Percentiles rank a stretch among this genome's conserved stretches.
Conservation (phyloP, 306 rosid genomes). For the Canavalia ensiformis region DNA sequence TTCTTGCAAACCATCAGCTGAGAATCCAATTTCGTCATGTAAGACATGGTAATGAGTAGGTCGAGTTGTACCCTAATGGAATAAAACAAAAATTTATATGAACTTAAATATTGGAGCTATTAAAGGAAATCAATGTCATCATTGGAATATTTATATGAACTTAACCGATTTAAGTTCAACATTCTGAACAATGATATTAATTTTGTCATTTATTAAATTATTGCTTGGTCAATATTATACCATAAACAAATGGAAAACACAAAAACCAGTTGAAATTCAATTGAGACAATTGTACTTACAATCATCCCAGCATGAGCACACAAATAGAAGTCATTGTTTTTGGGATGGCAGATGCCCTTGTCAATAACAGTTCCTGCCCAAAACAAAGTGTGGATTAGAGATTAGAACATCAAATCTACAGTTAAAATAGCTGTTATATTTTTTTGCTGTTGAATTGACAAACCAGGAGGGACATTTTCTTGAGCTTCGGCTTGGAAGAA, state of each 20-base stretch:
- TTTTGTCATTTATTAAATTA: no score
- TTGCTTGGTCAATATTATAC: neutral
- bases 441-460: neutral
- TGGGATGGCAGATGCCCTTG: conserved; percentile 46
- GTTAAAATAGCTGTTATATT: neutral
- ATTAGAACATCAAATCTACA: neutral
- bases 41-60: conserved; percentile 61
- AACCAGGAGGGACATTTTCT: conserved; percentile 55
- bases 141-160: neutral
- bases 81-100: neutral
- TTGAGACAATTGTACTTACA: conserved; percentile 44
- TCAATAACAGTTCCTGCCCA: conserved; percentile 58
- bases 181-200: no score
- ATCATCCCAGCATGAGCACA: conserved; percentile 58
- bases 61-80: conserved; percentile 53
- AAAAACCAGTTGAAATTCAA: neutral
- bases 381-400: neutral
- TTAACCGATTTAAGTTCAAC: no score
- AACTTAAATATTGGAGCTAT: neutral
- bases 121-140: neutral
- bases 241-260: neutral
- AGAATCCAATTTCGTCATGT: conserved; percentile 55
- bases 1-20: conserved; percentile 53
- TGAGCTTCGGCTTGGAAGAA: conserved; percentile 42
- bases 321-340: conserved; percentile 55